Conservation (phyloP, 2,329 filamentous ascomycete species). For the Colletotrichum gloeosporioides region DNA sequence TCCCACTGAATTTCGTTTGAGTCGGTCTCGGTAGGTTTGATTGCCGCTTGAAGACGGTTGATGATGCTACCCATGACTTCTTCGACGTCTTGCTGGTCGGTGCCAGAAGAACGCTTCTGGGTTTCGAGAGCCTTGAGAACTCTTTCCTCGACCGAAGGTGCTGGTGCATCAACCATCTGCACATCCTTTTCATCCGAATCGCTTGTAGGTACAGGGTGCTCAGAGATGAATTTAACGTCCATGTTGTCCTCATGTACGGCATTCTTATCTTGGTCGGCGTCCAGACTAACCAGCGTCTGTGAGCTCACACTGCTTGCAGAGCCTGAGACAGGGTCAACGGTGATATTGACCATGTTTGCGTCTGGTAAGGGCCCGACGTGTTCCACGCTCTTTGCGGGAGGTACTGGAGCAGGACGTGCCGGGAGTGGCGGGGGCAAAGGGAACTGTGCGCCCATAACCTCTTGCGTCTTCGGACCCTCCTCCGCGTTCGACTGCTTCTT, state of each 20-base stretch:
- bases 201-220: constrained; percentile 25
- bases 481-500: neutral
- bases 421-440: constrained; percentile 53
- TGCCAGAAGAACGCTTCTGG: constrained; percentile 53
- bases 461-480: constrained; percentile 2
- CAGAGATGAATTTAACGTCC: neutral
- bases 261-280: constrained; percentile 30
- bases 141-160: constrained; percentile 43
- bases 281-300: constrained; percentile 54
- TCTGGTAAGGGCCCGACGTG: constrained; percentile 29
- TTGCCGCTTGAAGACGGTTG: constrained; percentile 88
- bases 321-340: constrained; percentile 39
- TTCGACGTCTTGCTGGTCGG: constrained; percentile 90
- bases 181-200: constrained; percentile 18
- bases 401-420: constrained; percentile 48
- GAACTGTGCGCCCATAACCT: constrained; percentile 19
- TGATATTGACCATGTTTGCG: constrained; percentile 37
- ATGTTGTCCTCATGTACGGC: neutral
- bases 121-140: constrained; percentile 51
- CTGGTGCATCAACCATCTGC: neutral
- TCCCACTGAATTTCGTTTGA: constrained; percentile 80
- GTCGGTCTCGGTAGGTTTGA: constrained; percentile 70
- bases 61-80: constrained; percentile 95
- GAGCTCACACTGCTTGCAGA: constrained; percentile 55
- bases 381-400: constrained; percentile 30